These are phyloP conservation scores for Stephania japonica DNA, from an alignment of 164 flowering plant genomes.

Conservation along the genomic window DNA sequence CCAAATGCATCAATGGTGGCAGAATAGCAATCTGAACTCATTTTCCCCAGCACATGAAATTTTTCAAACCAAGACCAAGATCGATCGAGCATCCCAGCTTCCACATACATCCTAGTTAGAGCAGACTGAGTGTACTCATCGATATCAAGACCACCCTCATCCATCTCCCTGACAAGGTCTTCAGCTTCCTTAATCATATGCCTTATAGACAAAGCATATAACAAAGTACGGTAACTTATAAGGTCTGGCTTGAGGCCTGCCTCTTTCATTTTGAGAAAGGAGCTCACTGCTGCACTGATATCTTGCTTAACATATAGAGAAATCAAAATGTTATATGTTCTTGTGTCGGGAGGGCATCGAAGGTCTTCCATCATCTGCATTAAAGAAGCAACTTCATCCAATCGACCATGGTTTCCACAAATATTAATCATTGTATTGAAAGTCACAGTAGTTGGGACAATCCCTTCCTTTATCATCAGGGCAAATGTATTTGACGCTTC, in stretches of 20 bases:
- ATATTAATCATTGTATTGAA: constrained; percentile 94
- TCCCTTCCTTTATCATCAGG: constrained; percentile 64
- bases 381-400: constrained; percentile 57
- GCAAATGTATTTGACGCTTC: constrained; percentile 64
- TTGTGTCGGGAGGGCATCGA: constrained; percentile 67
- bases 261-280: constrained; percentile 63
- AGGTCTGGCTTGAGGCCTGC: constrained; percentile 56
- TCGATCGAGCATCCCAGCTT: constrained; percentile 59
- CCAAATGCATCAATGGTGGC: constrained; percentile 95
- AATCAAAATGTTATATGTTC: constrained; percentile 89
- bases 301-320: constrained; percentile 65
- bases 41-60: constrained; percentile 56
- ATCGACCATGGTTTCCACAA: constrained; percentile 66
- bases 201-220: constrained; percentile 81
- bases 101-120: constrained; percentile 81
- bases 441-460: constrained; percentile 70
- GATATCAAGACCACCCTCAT: constrained; percentile 51
- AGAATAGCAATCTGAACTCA: constrained; percentile 84
- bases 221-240: constrained; percentile 79
- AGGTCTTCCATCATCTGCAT: constrained; percentile 79
- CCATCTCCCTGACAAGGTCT: constrained; percentile 67
- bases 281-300: constrained; percentile 48
- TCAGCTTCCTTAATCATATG: constrained; percentile 77
- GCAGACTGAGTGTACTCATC: constrained; percentile 90
- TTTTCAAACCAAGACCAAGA: constrained; percentile 88